Evolutionary conservation across 2,329 filamentous ascomycete species (phyloP).

Genomic region (Epichloe sylvatica): DNA sequence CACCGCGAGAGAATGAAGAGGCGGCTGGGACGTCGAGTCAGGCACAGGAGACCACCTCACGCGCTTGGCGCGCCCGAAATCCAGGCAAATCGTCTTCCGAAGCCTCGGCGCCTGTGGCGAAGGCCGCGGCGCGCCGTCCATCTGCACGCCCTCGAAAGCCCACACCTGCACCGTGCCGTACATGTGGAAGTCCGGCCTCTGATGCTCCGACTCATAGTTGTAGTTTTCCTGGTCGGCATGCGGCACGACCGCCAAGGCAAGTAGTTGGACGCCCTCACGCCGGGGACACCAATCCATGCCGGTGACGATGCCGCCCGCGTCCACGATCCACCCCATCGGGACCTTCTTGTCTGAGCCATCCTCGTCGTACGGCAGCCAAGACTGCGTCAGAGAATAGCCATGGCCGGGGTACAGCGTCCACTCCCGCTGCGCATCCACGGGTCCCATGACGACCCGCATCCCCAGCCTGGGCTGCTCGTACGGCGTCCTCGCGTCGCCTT

Average conservation of each 20-base stretch:
- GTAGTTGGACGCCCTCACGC: constrained; percentile 27
- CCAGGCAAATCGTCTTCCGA: constrained; percentile 31
- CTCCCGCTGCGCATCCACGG: constrained; percentile 17
- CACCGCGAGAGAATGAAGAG: constrained; percentile 32
- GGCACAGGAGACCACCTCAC: constrained; percentile 29
- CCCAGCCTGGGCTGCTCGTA: constrained; percentile 16
- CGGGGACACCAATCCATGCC: constrained; percentile 39
- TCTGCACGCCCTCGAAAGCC: constrained; percentile 25
- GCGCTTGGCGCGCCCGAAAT: constrained; percentile 35
- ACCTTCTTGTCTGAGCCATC: constrained; percentile 12
- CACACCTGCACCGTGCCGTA: constrained; percentile 39
- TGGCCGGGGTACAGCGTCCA: constrained; percentile 16
- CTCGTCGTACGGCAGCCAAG: constrained; percentile 17
- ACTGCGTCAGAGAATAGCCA: constrained; percentile 14
- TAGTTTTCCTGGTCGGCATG: constrained; percentile 34
- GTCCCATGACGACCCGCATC: constrained; percentile 23
- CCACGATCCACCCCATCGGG: constrained; percentile 36
- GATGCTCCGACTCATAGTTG: constrained; percentile 23
- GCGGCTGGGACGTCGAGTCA: constrained; percentile 24
- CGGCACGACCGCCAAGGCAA: constrained; percentile 38
- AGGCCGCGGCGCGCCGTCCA: constrained; percentile 20
- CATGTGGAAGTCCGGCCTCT: constrained; percentile 24
- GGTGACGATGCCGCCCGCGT: constrained; percentile 38
- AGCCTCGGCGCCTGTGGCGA: constrained; percentile 24
- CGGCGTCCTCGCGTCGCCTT: constrained; percentile 13